Evolutionary conservation across 352 stramenopile species (phyloP), one percentile per base, ranked within the genome.

Genomic region (Hyaloperonospora brassicae): DNA sequence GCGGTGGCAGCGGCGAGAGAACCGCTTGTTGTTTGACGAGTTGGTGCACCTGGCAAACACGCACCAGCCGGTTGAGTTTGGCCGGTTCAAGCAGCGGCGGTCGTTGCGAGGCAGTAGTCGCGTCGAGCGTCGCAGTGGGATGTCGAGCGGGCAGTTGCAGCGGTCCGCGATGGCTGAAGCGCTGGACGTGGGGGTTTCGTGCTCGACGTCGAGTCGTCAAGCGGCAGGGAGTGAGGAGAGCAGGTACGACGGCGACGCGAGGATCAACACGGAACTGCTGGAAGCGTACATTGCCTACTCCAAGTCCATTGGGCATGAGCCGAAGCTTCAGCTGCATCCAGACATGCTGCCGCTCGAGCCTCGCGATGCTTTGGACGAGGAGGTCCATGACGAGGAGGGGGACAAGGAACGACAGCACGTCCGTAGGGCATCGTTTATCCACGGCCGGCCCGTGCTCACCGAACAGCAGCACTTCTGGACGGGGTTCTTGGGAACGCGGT

Each of bases 221-320:
- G 4, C 4, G 27, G 4, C 27, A 9, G 3, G n/a, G 14, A 4
- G 36, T 14, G n/a, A 17, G 4, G n/a, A 17, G 4, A 5, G 36
- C 4, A 5, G n/a, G 9, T 14, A 14, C 36, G 11, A 83, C 30
- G 47, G 97, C 1, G 87, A 97, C 57, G 82, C 70, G 41, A 96
- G 84, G 65, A 83, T 88, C 24, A 98, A 98, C 64, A 87, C 72
- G 1, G 87, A 97, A 68, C 78, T 98, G 9, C 64, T 98, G 44
- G 93, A 98, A 64, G 94, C 94, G 23, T 96, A 96, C 62, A 68
- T 98, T 4, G 80, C 95, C 23, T 97, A 97, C 67, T 78, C 98
- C 51, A 91, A 84, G 52, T 86, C 94, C 34, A 89, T 97, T 61
- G 84, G 77, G 2, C 72, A 89, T 40, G 66, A 80, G 50, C 76